Evolutionary conservation across 202 grass and related monocot species (phyloP).

Genomic region (Cymbopogon flexuosus): DNA sequence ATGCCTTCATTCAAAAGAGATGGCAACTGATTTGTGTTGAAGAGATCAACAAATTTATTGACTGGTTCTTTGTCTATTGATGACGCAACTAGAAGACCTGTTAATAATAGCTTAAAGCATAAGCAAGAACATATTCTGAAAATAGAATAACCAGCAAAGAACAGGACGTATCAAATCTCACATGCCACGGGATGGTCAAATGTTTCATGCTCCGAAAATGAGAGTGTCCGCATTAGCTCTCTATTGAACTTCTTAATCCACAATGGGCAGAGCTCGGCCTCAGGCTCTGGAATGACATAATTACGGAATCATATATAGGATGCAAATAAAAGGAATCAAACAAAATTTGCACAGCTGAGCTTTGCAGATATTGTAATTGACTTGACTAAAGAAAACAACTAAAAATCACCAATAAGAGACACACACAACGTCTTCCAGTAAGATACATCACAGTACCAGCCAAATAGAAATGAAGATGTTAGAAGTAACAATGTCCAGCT

Average conservation of each 20-base stretch:
- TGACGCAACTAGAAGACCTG: constrained; percentile 90
- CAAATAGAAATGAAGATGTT: neutral
- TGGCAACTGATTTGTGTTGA: constrained; percentile 76
- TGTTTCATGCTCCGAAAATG: constrained; percentile 91
- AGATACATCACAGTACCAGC: constrained; percentile 9
- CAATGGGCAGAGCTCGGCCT: constrained; percentile 71
- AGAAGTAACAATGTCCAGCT: neutral
- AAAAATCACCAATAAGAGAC: neutral
- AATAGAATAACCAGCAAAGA: constrained; percentile 16
- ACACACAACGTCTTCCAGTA: neutral
- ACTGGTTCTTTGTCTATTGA: constrained; percentile 91
- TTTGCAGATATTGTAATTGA: neutral
- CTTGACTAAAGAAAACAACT: neutral
- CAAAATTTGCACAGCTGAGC: neutral
- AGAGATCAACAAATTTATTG: constrained; percentile 85
- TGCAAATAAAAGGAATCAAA: constrained; percentile 23
- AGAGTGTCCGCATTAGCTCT: constrained; percentile 72
- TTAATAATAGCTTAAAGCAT: constrained; percentile 38
- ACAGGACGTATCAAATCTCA: constrained; percentile 48
- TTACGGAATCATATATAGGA: constrained; percentile 29
- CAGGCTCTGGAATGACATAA: constrained; percentile 65
- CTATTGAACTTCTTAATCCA: constrained; percentile 97
- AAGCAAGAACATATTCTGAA: constrained; percentile 26
- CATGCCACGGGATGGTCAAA: constrained; percentile 98
- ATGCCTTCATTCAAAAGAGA: constrained; percentile 87